Conservation (phyloP, 2,329 filamentous ascomycete genomes). For the Ophiostoma quercus region DNA sequence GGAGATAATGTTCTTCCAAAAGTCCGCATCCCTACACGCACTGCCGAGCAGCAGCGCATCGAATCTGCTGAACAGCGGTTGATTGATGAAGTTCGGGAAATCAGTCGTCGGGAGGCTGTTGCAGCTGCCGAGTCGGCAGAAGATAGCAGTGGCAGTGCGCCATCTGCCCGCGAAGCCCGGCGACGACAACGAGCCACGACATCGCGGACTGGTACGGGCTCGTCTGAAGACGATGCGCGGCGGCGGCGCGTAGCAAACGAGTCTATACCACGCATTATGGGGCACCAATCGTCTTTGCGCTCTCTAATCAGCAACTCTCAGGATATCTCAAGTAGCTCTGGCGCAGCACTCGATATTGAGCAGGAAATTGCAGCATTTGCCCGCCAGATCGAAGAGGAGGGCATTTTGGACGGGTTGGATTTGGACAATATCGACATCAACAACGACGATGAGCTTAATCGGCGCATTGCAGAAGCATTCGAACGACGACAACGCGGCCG, state of each 20-base stretch:
- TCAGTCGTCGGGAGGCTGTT: constrained; percentile 66
- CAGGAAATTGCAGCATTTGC: constrained; percentile 87
- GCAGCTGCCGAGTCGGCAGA: constrained; percentile 34
- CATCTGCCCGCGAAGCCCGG: constrained; percentile 13
- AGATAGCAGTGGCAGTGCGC: constrained; percentile 16
- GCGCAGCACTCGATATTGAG: constrained; percentile 60
- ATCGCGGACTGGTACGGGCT: constrained; percentile 26
- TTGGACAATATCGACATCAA: constrained; percentile 77
- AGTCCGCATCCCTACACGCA: constrained; percentile 47
- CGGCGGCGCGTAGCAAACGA: constrained; percentile 41
- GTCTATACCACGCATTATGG: constrained; percentile 37
- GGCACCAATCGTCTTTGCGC: constrained; percentile 83
- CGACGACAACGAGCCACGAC: constrained; percentile 25
- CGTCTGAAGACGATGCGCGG: constrained; percentile 25
- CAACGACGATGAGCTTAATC: constrained; percentile 84
- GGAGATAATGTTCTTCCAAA: constrained; percentile 75
- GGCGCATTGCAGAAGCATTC: constrained; percentile 85
- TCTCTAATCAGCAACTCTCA: constrained; percentile 66
- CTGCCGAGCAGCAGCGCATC: constrained; percentile 47
- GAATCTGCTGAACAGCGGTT: constrained; percentile 65
- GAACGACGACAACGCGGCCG: constrained; percentile 65
- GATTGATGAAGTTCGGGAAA: constrained; percentile 63
- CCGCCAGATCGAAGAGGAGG: constrained; percentile 59
- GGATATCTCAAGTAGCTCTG: neutral
- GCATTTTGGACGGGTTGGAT: constrained; percentile 80